Evolutionary conservation across 345 rosid species (phyloP).

Genomic region (Aquilaria malaccensis): DNA sequence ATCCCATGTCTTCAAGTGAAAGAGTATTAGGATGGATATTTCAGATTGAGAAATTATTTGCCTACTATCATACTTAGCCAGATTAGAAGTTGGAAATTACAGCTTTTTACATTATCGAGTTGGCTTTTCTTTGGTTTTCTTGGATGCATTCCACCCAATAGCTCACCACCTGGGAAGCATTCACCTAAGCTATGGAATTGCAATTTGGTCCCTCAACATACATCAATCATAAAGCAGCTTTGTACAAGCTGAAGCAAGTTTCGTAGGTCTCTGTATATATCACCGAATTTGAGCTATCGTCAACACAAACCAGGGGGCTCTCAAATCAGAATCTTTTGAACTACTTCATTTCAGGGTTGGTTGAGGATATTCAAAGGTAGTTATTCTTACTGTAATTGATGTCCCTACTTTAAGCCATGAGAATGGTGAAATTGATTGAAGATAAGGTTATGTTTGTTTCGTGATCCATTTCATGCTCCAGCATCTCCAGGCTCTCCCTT

Average conservation of each 20-base stretch:
- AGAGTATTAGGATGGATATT: too few relatives aligned
- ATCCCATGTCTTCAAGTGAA: too few relatives aligned
- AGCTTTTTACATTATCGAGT: background rate
- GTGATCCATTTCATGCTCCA: background rate
- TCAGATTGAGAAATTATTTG: background rate
- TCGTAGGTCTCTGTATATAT: background rate
- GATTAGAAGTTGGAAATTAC: background rate
- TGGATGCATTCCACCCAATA: background rate
- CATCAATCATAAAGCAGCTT: background rate
- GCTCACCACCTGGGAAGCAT: background rate
- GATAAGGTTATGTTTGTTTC: background rate
- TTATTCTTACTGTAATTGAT: background rate
- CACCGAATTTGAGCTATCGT: background rate
- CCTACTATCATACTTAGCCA: background rate
- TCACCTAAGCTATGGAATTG: background rate
- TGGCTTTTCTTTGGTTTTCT: background rate
- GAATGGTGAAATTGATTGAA: background rate
- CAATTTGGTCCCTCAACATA: background rate
- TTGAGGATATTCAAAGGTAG: background rate
- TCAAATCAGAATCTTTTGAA: background rate
- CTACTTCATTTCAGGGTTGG: background rate
- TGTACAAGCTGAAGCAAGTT: background rate
- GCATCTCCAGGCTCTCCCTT: background rate
- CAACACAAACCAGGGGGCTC: background rate
- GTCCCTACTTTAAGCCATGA: background rate